Conservation (phyloP, 768 basidiomycete species). For the Mycena filopes region DNA sequence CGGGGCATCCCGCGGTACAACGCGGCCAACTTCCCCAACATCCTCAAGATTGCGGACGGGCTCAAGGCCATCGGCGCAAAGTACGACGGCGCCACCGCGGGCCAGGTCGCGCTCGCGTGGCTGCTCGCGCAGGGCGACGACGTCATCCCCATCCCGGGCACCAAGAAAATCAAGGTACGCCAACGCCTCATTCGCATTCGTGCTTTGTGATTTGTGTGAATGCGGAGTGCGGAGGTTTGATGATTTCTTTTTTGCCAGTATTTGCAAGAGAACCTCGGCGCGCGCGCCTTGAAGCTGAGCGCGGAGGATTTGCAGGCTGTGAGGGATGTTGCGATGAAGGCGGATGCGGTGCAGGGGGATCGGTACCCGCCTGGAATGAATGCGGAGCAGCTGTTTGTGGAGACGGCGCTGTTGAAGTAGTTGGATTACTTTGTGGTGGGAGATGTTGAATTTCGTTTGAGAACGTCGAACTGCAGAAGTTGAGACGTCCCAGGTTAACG, state of each 20-base stretch:
- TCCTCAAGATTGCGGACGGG: conserved; percentile 52
- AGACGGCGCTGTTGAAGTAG: conserved; percentile 45
- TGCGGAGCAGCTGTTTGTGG: conserved; percentile 42
- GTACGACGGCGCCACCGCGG: conserved; percentile 50
- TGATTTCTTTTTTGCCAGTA: conserved; percentile 36
- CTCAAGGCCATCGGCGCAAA: conserved; percentile 50
- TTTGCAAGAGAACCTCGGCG: conserved; percentile 57
- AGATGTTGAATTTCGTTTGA: too few species aligned
- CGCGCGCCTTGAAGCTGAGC: conserved; percentile 46
- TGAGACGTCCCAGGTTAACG: too few species aligned
- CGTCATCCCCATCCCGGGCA: conserved; percentile 61
- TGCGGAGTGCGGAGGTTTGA: too few species aligned
- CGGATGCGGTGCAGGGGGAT: conserved; percentile 42
- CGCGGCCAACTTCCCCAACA: conserved; percentile 43
- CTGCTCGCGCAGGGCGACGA: conserved; percentile 58
- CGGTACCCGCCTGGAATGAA: conserved; percentile 47
- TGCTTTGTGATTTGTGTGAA: too few species aligned
- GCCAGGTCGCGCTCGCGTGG: conserved; percentile 63
- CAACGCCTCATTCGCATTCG: too few species aligned
- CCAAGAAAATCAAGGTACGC: conserved; percentile 33
- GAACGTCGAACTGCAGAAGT: too few species aligned
- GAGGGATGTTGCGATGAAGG: conserved; percentile 46
- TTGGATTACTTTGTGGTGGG: too few species aligned
- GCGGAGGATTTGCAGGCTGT: conserved; percentile 50
- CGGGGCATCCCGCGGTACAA: conserved; percentile 43